Evolutionary conservation across 805 yeast genomes (phyloP).

Genomic region (Crinitomyces ghanaensis): DNA sequence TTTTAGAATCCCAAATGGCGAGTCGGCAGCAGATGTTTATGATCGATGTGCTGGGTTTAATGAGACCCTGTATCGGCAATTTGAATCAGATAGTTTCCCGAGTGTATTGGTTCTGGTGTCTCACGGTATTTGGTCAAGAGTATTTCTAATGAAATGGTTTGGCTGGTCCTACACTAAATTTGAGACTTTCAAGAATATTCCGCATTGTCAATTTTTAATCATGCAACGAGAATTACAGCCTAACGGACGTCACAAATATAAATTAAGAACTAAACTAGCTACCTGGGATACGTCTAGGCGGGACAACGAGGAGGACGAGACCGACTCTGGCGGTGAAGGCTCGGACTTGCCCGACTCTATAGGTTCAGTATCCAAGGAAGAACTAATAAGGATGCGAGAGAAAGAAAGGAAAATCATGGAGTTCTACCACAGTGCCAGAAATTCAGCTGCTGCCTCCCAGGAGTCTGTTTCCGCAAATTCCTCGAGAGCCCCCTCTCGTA

Average conservation of each 20-base stretch:
- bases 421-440: conserved; percentile 6
- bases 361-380: conserved; percentile 7
- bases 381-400: conserved; percentile 5
- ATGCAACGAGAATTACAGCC: conserved; percentile 48
- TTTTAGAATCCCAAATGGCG: conserved; percentile 86
- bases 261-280: conserved; percentile 46
- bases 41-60: conserved; percentile 86
- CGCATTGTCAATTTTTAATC: conserved; percentile 71
- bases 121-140: conserved; percentile 92
- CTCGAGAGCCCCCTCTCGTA: too few relatives aligned
- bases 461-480: too few relatives aligned
- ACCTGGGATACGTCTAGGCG: conserved; percentile 68
- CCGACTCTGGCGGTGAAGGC: conserved; percentile 13
- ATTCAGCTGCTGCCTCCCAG: conserved; percentile 3
- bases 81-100: conserved; percentile 58
- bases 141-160: conserved; percentile 88
- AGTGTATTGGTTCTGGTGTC: conserved; percentile 73
- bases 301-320: conserved; percentile 16
- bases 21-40: conserved; percentile 91
- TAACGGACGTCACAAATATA: conserved; percentile 36
- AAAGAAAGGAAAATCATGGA: conserved; percentile 12
- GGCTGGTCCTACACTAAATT: conserved; percentile 87
- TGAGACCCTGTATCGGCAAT: conserved; percentile 75
- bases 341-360: conserved; percentile 9
- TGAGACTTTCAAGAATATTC: conserved; percentile 71